Evolutionary conservation across 345 rosid species (phyloP).

Genomic region (Psidium friedrichsthalianum): DNA sequence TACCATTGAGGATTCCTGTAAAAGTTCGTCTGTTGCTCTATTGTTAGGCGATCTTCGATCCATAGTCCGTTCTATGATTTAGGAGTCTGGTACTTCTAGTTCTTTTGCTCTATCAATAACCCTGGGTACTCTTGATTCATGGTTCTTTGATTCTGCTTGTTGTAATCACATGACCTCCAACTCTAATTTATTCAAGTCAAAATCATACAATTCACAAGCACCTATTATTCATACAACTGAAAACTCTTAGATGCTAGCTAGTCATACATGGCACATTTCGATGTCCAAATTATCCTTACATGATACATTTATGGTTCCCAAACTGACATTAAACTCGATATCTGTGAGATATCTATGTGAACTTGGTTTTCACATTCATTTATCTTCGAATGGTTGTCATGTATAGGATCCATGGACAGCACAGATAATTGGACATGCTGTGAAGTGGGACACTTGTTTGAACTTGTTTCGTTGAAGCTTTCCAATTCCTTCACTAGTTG

Average conservation of each 20-base stretch:
- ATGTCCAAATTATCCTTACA: not conserved
- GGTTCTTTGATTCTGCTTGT: too few species aligned
- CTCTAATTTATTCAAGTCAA: too few species aligned
- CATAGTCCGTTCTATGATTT: not conserved
- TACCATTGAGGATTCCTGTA: not conserved
- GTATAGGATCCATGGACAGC: fast-evolving
- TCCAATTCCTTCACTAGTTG: too few species aligned
- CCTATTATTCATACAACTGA: too few species aligned
- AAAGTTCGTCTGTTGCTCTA: not conserved
- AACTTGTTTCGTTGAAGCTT: too few species aligned
- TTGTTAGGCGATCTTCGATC: not conserved
- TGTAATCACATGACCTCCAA: too few species aligned
- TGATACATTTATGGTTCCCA: not conserved
- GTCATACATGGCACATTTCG: not conserved
- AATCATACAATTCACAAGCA: too few species aligned
- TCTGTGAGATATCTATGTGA: not conserved
- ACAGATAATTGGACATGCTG: fast-evolving
- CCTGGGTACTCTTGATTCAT: too few species aligned
- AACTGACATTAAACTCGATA: not conserved
- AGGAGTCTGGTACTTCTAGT: not conserved
- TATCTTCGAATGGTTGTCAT: not conserved
- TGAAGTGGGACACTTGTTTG: not conserved
- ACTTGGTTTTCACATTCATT: not conserved
- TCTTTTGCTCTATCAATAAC: not conserved
- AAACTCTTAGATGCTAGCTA: not conserved